Evolutionary conservation across 148 eudicot species (phyloP).

Genomic region (Dysphania ambrosioides): DNA sequence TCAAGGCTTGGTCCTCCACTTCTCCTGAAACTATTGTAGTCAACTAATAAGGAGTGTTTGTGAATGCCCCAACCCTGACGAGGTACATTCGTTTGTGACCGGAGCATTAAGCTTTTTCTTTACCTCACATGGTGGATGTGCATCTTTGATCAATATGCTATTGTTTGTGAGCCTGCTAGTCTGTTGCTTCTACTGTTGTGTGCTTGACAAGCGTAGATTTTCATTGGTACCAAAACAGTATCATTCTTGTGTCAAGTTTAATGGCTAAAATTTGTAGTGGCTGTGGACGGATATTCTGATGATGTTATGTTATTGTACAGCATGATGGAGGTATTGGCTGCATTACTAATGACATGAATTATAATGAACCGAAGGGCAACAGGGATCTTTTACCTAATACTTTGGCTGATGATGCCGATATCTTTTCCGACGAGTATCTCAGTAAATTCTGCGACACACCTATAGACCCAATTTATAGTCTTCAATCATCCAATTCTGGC

Average conservation of each 20-base stretch:
- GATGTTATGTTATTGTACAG: slow-evolving; percentile 32
- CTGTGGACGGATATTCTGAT: slow-evolving; percentile 17
- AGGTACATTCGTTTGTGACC: neutral
- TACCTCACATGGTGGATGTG: neutral
- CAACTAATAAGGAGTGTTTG: neutral
- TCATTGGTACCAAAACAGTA: neutral
- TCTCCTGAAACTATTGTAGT: neutral
- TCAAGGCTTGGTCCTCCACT: no score
- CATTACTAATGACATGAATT: slow-evolving; percentile 7
- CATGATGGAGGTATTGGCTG: slow-evolving; percentile 22
- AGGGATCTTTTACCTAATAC: slow-evolving; percentile 16
- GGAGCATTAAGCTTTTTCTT: neutral
- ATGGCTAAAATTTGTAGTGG: neutral
- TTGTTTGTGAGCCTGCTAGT: slow-evolving; percentile 1
- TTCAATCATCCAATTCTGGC: neutral
- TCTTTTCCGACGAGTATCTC: slow-evolving; percentile 39
- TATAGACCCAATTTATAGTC: slow-evolving; percentile 8
- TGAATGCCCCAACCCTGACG: neutral
- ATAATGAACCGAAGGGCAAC: slow-evolving; percentile 2
- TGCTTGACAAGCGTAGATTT: neutral
- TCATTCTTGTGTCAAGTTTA: neutral
- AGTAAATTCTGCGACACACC: slow-evolving; percentile 29
- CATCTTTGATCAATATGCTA: slow-evolving; percentile 6
- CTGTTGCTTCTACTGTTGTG: neutral
- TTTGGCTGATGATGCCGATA: slow-evolving; percentile 21